These are phyloP conservation scores for Diplodia scrobiculata DNA, from an alignment of 2,329 filamentous ascomycete genomes.

Conservation along the genomic window DNA sequence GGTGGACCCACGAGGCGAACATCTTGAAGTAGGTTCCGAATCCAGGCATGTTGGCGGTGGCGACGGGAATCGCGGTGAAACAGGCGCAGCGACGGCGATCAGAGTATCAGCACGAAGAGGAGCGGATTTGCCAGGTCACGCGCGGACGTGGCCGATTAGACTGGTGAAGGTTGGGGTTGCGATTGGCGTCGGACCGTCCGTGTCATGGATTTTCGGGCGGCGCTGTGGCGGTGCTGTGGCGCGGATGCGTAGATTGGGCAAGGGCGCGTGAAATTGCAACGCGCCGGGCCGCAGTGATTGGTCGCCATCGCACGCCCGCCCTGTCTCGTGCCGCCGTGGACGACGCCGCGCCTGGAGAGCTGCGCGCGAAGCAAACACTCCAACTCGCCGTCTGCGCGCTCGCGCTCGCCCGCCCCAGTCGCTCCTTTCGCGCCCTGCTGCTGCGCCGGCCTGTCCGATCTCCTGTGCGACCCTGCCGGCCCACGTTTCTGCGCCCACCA, in stretches of 20 bases:
- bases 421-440: not conserved
- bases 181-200: constrained; percentile 17
- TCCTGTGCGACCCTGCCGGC: constrained; percentile 3
- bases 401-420: constrained; percentile 11
- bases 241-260: not conserved
- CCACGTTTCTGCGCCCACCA: constrained; percentile 10
- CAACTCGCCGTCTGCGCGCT: not conserved
- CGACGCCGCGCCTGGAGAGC: not conserved
- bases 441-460: not conserved
- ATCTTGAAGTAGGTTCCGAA: constrained; percentile 65
- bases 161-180: constrained; percentile 12
- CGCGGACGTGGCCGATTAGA: not conserved
- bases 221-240: constrained; percentile 11
- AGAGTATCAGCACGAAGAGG: not conserved
- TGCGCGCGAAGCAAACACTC: constrained; percentile 22
- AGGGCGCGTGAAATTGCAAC: constrained; percentile 11
- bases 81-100: not conserved
- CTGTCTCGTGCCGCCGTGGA: constrained; percentile 1
- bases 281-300: constrained; percentile 6
- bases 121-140: constrained; percentile 1
- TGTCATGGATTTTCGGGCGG: constrained; percentile 25
- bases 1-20: constrained; percentile 55
- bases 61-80: not conserved
- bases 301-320: not conserved
- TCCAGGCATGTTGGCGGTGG: constrained; percentile 32